Evolutionary conservation across 805 yeast species (phyloP), one percentile per base, ranked within the genome.

Genomic region (Candida sphagnicola): DNA sequence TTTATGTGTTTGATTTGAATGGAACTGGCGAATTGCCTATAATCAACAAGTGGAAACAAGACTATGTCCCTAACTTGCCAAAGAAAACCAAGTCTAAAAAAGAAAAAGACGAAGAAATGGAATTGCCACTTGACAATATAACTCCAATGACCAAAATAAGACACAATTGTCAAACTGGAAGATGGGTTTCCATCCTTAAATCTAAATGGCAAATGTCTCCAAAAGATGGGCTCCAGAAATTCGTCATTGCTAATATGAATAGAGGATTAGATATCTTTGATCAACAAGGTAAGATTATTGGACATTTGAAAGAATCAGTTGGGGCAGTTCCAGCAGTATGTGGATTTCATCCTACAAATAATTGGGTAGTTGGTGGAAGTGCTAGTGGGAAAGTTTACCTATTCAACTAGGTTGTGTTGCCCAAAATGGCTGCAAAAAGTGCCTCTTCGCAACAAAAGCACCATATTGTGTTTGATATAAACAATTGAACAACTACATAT

Each of bases 131-230:
- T 1, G 54, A 51, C 5, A 74, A 72, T 37, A 49, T 88, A 24
- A 56, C 51, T n/a, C 95, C 96, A 0, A 54, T 71, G 19, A 72
- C 77, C 18, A 77, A 78, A 8, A 69, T 91, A 35, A 77, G 76
- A 40, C 99, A 93, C 56, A 93, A 93, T 53, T 93, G 99, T 63
- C 96, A 91, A 59, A 85, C 96, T 0, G 99, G 99, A 0, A 71
- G 96, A 47, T 91, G 99, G 99, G 96, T 93, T 0, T 82, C 95
- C 1, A 91, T 91, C 34, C 65, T 91, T 41, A 88, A 91, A 50
- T 80, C 96, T 0, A 75, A 80, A 53, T 91, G 97, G 95, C 97
- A 93, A 44, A 58, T 62, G 2, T 62, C 72, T 23, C 95, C 95
- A 0, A 54, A 49, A 5, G 95, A 88, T 54, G 77, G 80, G 0